Evolutionary conservation across 306 rosid genomes (phyloP), one percentile per base, ranked within the genome.

Genomic region (Erythrophleum fordii): DNA sequence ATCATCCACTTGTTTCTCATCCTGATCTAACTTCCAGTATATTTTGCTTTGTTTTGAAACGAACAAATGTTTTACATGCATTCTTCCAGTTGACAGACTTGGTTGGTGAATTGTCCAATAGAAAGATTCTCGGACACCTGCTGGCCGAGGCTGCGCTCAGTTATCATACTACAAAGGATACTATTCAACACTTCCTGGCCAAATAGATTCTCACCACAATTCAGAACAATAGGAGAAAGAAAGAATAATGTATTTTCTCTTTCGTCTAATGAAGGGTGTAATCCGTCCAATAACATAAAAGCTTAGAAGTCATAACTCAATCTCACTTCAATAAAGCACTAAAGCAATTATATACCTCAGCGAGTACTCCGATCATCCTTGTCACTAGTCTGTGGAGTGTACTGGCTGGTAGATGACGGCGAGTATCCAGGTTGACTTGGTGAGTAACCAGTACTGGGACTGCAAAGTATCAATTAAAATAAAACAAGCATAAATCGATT

Each of bases 341-440:
- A 22, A 13, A 11, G 34, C 52, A 68, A 41, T n/a, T 68, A 41
- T 58, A 78, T 69, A 80, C 80, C 85, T 89, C 84, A 90, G n/a
- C 85, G 84, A 80, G 83, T 70, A 86, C 89, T 87, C 69, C 22
- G 77, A 60, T 87, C 93, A 85, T 92, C 95, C 80, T 91, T 89
- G 77, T 88, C 92, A 65, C 83, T 89, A 3, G 94, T 93, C 86
- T 91, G 97, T 4, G 99, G 94, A 44, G 99, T 92, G 92, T 93
- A 95, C 80, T 93, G 96, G 88, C 99, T 91, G 51, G 97, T 90
- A 29, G 98, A 96, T 12, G 99, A 89, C 8, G 99, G 99, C 1
- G 98, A 96, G 87, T 96, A 96, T 53, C 99, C 98, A 62, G 99
- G 99, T 86, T 94, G 98, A 78, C 97, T 93, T 18, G 99, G 99